A percentile compares a stretch with the other conserved stretches of the same genome.
phyloP scores from a whole-genome alignment of 2,329 filamentous ascomycete species.

The Sporothrix pseudoabietina region DNA sequence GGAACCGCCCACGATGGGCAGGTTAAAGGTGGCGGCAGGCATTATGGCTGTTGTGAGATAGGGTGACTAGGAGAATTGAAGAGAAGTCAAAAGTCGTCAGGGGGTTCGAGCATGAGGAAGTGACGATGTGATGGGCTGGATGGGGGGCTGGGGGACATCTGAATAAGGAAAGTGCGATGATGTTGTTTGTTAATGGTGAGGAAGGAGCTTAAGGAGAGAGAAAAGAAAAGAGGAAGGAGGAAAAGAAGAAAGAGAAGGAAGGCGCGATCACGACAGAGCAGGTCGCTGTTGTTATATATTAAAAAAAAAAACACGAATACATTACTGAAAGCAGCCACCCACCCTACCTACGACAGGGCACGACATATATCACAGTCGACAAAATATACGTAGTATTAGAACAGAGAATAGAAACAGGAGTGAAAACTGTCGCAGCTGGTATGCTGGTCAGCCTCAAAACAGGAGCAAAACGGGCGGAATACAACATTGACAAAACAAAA shows the following conservation, averaged over 20 bases:
- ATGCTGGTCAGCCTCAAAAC: constrained; percentile 14
- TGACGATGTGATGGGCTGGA: constrained; percentile 20
- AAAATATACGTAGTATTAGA: neutral
- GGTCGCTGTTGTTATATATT: neutral
- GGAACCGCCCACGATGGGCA: constrained; percentile 15
- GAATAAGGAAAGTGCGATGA: constrained; percentile 2
- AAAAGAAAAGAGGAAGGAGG: neutral
- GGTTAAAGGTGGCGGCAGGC: constrained; percentile 23
- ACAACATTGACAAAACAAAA: constrained; percentile 13
- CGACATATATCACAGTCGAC: neutral
- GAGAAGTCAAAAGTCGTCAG: neutral
- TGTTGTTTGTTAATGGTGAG: neutral
- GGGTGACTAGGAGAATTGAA: neutral
- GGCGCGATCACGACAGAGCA: constrained; percentile 1
- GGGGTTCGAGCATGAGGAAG: constrained; percentile 22
- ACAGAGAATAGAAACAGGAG: neutral
- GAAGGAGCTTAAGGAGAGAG: neutral
- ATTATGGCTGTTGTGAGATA: constrained; percentile 1
- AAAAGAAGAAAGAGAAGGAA: constrained; percentile 8
- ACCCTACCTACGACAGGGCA: neutral
- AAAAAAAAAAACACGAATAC: neutral
- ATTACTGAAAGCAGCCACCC: neutral
- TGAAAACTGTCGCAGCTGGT: constrained; percentile 8
- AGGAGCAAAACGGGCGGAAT: neutral
- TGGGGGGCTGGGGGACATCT: constrained; percentile 14